Percentiles rank a stretch among this genome's conserved stretches.
Conservation (phyloP, 345 rosid genomes). For the Salix arbutifolia region DNA sequence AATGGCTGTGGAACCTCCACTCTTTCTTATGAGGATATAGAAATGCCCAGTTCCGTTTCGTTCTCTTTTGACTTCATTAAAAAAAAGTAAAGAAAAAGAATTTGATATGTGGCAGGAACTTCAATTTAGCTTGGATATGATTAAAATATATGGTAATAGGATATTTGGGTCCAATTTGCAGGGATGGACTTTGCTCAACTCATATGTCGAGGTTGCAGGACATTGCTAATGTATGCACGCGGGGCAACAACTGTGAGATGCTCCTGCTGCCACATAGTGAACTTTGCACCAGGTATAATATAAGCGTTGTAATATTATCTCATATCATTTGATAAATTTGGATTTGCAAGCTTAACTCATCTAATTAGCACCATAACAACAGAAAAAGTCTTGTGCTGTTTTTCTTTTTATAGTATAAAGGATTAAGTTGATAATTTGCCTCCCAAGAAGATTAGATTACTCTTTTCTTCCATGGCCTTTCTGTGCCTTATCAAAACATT, state of each 20-base stretch:
- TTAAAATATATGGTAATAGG: not conserved
- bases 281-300: constrained; percentile 59
- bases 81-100: not conserved
- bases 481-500: not conserved
- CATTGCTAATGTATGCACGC: constrained; percentile 80
- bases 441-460: not conserved
- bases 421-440: not conserved
- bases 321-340: constrained; percentile 1
- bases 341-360: constrained; percentile 1
- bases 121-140: not conserved
- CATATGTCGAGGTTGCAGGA: constrained; percentile 85
- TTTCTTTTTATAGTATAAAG: not conserved
- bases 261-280: constrained; percentile 88
- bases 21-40: not conserved
- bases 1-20: not conserved
- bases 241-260: constrained; percentile 90
- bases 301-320: not conserved
- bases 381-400: not conserved
- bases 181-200: constrained; percentile 87
- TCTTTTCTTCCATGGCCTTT: not conserved
- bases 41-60: not conserved
- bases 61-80: not conserved
- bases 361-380: not conserved
- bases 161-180: constrained; percentile 20
- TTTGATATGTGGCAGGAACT: not conserved